Conservation (phyloP, 371 early-diverging fungal genomes). For the Zopfochytrium polystomum region DNA sequence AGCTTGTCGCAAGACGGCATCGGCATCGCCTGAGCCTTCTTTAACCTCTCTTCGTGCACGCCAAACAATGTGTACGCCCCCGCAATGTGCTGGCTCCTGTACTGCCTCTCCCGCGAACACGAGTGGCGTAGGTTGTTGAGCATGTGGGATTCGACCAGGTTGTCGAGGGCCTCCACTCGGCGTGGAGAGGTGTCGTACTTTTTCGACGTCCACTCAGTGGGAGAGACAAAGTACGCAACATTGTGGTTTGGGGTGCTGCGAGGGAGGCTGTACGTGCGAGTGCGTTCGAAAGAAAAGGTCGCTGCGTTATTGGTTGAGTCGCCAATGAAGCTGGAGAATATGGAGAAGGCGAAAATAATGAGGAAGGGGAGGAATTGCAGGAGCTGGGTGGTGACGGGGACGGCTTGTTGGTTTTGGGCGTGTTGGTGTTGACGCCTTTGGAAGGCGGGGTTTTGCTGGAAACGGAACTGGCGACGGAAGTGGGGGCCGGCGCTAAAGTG, state of each 20-base stretch:
- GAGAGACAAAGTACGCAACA: conserved; percentile 16
- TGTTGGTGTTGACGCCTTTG: conserved; percentile 27
- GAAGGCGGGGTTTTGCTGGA: conserved; percentile 31
- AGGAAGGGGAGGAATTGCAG: conserved; percentile 56
- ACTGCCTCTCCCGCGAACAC: conserved; percentile 17
- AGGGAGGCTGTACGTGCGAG: conserved; percentile 12
- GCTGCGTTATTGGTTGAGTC: conserved; percentile 19
- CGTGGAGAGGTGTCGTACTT: conserved; percentile 20
- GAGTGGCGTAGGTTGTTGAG: conserved; percentile 38
- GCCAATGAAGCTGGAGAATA: conserved; percentile 33
- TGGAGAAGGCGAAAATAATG: conserved; percentile 50
- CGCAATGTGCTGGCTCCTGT: conserved; percentile 12
- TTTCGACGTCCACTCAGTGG: conserved; percentile 2
- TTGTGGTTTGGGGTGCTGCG: conserved; percentile 8
- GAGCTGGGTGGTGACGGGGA: conserved; percentile 19
- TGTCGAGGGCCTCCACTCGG: conserved; percentile 12
- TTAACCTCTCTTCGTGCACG: no score
- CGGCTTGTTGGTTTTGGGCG: conserved; percentile 17
- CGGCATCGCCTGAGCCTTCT: no score
- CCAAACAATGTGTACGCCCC: conserved; percentile 8
- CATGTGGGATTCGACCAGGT: conserved; percentile 32
- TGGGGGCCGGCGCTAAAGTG: conserved; percentile 22
- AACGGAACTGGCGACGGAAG: conserved; percentile 32
- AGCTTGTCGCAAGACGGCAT: no score
- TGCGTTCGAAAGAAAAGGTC: conserved; percentile 15